Percentiles rank a stretch among this genome's conserved stretches.
Conservation (phyloP, 1,284 basidiomycete genomes). For the Puccinia novopanici region DNA sequence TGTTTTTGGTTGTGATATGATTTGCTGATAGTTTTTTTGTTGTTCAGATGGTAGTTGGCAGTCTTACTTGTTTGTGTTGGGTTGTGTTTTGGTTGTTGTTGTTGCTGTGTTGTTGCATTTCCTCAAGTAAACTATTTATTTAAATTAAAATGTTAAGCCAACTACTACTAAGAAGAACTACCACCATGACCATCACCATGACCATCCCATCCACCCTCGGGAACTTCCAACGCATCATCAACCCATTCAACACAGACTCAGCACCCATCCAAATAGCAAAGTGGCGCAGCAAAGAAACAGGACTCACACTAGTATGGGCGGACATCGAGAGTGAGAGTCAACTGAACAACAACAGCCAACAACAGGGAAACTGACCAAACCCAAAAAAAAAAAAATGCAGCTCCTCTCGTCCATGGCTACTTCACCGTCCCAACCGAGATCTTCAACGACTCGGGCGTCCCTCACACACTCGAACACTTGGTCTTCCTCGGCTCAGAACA, state of each 20-base stretch:
- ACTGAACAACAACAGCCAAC: not conserved
- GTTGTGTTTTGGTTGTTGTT: too few species aligned
- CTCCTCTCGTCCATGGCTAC: conserved; percentile 87
- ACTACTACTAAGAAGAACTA: not conserved
- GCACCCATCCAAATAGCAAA: conserved; percentile 74
- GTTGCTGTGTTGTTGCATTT: too few species aligned
- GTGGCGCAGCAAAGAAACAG: conserved; percentile 77
- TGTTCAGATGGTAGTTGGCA: not conserved
- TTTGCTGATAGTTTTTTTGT: not conserved
- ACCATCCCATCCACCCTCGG: conserved; percentile 58
- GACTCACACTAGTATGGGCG: conserved; percentile 67
- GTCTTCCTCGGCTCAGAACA: conserved; percentile 92
- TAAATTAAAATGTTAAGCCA: too few species aligned
- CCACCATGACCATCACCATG: too few species aligned
- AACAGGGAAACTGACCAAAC: too few species aligned
- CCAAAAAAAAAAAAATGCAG: conserved; percentile 60
- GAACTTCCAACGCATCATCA: conserved; percentile 77
- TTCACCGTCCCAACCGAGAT: conserved; percentile 68
- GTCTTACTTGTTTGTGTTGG: not conserved
- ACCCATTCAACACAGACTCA: conserved; percentile 71
- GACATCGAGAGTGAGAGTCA: conserved; percentile 57
- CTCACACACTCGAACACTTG: conserved; percentile 89
- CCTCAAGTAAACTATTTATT: too few species aligned
- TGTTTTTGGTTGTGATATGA: not conserved
- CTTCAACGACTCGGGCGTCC: conserved; percentile 87